phyloP scores from a whole-genome alignment of 805 yeast genomes.

The Nakazawaea wyomingensis region DNA sequence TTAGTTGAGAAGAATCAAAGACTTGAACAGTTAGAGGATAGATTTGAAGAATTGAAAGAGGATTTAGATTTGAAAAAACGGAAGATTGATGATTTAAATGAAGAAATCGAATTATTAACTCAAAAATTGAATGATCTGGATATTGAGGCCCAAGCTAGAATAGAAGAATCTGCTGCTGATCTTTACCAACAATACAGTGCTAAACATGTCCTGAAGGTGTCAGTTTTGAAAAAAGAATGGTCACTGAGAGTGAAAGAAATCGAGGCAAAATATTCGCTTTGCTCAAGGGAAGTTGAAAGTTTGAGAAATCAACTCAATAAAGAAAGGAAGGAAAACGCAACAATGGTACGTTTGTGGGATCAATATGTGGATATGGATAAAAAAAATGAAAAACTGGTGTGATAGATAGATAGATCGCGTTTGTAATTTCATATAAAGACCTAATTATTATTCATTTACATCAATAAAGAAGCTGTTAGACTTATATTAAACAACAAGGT shows the following conservation, averaged over 20 bases:
- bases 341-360: conserved; percentile 42
- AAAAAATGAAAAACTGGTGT: neutral
- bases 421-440: too few species aligned
- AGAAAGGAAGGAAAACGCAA: conserved; percentile 55
- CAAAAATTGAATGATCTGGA: conserved; percentile 31
- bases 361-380: conserved; percentile 16
- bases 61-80: neutral
- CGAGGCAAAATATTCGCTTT: conserved; percentile 35
- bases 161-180: conserved; percentile 63
- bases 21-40: too few species aligned
- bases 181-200: conserved; percentile 69
- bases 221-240: conserved; percentile 52
- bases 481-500: too few species aligned
- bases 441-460: too few species aligned
- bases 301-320: conserved; percentile 40
- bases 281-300: conserved; percentile 50
- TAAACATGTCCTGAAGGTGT: conserved; percentile 71
- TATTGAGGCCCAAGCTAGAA: conserved; percentile 44
- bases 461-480: too few species aligned
- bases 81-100: neutral
- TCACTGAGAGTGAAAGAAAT: conserved; percentile 43
- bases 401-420: too few species aligned
- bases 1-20: too few species aligned
- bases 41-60: too few species aligned
- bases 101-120: neutral